Evolutionary conservation across 2,329 filamentous ascomycete species (phyloP).

Genomic region (Penicillium sp.): DNA sequence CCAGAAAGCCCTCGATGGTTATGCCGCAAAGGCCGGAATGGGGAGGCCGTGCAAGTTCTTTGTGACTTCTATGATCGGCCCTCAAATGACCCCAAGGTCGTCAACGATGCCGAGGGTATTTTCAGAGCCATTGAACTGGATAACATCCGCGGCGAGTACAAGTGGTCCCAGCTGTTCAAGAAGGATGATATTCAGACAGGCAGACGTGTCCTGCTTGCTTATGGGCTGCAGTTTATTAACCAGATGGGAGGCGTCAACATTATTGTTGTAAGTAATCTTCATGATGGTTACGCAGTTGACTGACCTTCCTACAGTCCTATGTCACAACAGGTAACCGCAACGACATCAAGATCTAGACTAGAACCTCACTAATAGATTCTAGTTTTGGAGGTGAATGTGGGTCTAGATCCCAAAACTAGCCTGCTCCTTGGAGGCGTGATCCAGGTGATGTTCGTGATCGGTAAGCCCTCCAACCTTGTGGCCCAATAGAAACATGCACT

Average conservation of each 20-base stretch:
- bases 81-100: constrained; percentile 29
- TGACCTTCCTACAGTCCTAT: constrained; percentile 25
- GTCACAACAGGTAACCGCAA: constrained; percentile 29
- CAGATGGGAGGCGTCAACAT: constrained; percentile 56
- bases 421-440: constrained; percentile 54
- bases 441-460: constrained; percentile 37
- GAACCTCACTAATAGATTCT: constrained; percentile 4
- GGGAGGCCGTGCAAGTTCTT: constrained; percentile 35
- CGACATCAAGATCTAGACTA: not conserved
- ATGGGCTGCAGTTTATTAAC: constrained; percentile 56
- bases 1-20: constrained; percentile 50
- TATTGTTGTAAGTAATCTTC: constrained; percentile 45
- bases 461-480: constrained; percentile 18
- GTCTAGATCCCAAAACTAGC: constrained; percentile 49
- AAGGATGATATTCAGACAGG: constrained; percentile 51
- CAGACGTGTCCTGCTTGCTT: constrained; percentile 53
- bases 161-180: constrained; percentile 50
- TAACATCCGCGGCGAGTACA: constrained; percentile 36
- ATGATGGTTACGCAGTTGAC: too few relatives aligned
- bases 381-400: constrained; percentile 54
- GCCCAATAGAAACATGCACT: not conserved
- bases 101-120: constrained; percentile 44
- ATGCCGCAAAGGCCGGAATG: constrained; percentile 47
- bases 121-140: constrained; percentile 53
- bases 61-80: constrained; percentile 34